Evolutionary conservation across 2,329 filamentous ascomycete genomes (phyloP), one percentile per base, ranked within the genome.

Genomic region (Beauveria caledonica): DNA sequence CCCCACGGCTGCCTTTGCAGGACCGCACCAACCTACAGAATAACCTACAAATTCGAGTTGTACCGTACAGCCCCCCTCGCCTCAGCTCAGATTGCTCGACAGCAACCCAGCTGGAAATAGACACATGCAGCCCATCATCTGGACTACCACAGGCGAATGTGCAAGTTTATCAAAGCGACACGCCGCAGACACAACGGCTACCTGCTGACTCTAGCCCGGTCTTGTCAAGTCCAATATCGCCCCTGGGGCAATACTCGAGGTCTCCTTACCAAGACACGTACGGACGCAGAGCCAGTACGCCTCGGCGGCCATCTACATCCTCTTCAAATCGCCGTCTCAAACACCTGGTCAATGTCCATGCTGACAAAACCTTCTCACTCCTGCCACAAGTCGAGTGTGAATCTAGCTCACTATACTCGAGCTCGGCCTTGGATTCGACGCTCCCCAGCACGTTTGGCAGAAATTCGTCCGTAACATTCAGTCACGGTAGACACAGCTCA

Each of bases 301-400:
- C 67, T 33, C 63, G 67, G 51, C 55, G 62, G 19, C 61, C 64
- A 3, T 68, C 66, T 17, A 68, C 70, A 33, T 66, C 70, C 11
- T 63, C 71, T 21, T 69, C 70, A 13, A 55, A 55, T 44, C 67
- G 69, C 50, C 71, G 71, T 42, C 50, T 58, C 10, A 68, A 63
- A 21, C 69, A 77, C 63, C 68, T 78, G 33, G 77, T 85, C 62
- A 77, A 76, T 58, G 71, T 85, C 29, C 76, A 84, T 65, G 69
- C 80, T 6, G 80, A 85, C 69, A 83, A 83, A 70, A 85, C 82
- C 5, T 85, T 86, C 65, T 82, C 81, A 17, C 70, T 85, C 60
- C 63, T 77, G 63, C 71, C 70, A 68, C 66, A 78, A 48, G 61
- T 62, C 40, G 67, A 68, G 11, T 61, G 64, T 13, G 70, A 68